These are phyloP conservation scores for Wickerhamiella nectarea DNA, from an alignment of 805 yeast genomes.

Conservation along the genomic window DNA sequence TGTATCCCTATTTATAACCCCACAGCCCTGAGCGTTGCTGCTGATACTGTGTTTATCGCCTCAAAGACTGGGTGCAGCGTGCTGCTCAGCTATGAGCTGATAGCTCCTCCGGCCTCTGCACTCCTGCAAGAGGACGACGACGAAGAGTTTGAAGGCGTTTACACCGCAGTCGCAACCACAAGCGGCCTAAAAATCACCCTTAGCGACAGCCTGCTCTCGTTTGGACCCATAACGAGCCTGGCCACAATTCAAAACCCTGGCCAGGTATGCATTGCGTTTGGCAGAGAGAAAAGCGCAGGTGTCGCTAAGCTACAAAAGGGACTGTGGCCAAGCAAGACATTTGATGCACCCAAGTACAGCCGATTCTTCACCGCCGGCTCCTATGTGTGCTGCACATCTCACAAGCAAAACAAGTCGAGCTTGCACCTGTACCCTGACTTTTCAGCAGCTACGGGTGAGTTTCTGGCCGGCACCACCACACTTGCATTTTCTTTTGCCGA, in stretches of 20 bases:
- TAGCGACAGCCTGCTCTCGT: slow-evolving; percentile 8
- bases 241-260: not conserved
- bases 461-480: not conserved
- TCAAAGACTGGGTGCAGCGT: not conserved
- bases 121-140: not conserved
- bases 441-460: not conserved
- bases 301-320: slow-evolving; percentile 4
- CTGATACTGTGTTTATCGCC: slow-evolving; percentile 1
- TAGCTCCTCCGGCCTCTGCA: not conserved
- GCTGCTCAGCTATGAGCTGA: slow-evolving; percentile 1
- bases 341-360: not conserved
- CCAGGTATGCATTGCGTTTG: slow-evolving; percentile 1
- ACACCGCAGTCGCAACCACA: not conserved
- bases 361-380: not conserved
- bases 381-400: not conserved
- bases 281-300: not conserved
- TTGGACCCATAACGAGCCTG: slow-evolving; percentile 9
- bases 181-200: not conserved
- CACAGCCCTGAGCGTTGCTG: not conserved
- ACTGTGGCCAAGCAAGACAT: not conserved
- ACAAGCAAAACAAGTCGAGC: not conserved
- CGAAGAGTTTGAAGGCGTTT: slow-evolving; percentile 29
- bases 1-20: not conserved
- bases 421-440: not conserved
- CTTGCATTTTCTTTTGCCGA: not conserved